Evolutionary conservation across 805 yeast genomes (phyloP).

Genomic region (Barnettozyma sp.): DNA sequence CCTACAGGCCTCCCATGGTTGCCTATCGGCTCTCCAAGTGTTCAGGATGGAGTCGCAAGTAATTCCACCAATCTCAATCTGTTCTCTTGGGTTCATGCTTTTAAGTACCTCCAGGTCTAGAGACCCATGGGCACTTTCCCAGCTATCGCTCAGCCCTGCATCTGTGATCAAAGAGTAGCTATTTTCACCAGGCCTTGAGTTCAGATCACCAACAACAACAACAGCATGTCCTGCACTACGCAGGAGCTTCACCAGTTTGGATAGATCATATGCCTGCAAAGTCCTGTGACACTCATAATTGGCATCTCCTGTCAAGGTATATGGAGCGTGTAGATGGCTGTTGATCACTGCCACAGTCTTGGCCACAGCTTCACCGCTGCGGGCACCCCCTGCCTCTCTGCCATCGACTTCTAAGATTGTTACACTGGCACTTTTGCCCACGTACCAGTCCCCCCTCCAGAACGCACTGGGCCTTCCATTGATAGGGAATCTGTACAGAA

Average conservation of each 20-base stretch:
- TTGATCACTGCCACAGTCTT: slow-evolving; percentile 72
- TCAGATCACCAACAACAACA: slow-evolving; percentile 87
- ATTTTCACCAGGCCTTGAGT: slow-evolving; percentile 79
- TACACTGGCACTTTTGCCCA: slow-evolving; percentile 83
- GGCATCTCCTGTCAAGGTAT: slow-evolving; percentile 75
- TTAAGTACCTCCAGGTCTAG: slow-evolving; percentile 37
- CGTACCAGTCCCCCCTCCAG: slow-evolving; percentile 94
- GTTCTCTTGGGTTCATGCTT: slow-evolving; percentile 47
- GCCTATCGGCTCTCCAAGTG: slow-evolving; percentile 60
- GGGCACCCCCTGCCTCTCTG: too few relatives aligned
- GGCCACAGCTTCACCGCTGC: slow-evolving; percentile 29
- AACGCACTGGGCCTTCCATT: slow-evolving; percentile 94
- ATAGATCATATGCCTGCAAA: slow-evolving; percentile 94
- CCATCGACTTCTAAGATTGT: slow-evolving; percentile 45
- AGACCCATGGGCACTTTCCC: slow-evolving; percentile 62
- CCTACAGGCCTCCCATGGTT: slow-evolving; percentile 51
- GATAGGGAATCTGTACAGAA: slow-evolving; percentile 77
- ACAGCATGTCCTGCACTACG: slow-evolving; percentile 75
- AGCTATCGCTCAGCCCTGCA: slow-evolving; percentile 70
- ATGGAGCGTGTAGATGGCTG: slow-evolving; percentile 98
- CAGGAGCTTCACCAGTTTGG: slow-evolving; percentile 55
- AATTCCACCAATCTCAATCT: slow-evolving; percentile 66
- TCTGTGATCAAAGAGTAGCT: slow-evolving; percentile 68
- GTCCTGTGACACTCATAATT: slow-evolving; percentile 86
- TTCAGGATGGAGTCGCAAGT: slow-evolving; percentile 87